Conservation (phyloP, 805 yeast genomes). For the Clavispora phyllophila region DNA sequence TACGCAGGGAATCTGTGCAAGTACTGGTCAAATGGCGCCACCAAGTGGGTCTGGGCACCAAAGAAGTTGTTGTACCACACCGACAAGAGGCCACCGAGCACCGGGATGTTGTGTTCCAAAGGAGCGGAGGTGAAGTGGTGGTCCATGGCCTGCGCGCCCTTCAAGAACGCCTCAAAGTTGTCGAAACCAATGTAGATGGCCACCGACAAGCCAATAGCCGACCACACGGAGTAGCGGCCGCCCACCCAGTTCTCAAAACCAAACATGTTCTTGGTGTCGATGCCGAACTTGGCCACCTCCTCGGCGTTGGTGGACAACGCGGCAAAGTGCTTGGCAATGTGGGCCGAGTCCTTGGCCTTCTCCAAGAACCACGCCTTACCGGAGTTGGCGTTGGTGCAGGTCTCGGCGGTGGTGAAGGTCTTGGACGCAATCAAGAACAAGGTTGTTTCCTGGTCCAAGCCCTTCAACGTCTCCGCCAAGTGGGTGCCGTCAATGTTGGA, state of each 20-base stretch:
- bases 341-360: slow-evolving; percentile 57
- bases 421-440: slow-evolving; percentile 90
- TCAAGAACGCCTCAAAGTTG: slow-evolving; percentile 84
- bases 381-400: slow-evolving; percentile 90
- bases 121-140: slow-evolving; percentile 82
- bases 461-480: slow-evolving; percentile 82
- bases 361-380: slow-evolving; percentile 93
- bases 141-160: slow-evolving; percentile 98
- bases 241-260: slow-evolving; percentile 99
- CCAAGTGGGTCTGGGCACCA: slow-evolving; percentile 97
- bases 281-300: slow-evolving; percentile 93
- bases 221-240: slow-evolving; percentile 99
- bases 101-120: slow-evolving; percentile 86
- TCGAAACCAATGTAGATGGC: slow-evolving; percentile 94
- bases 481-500: slow-evolving; percentile 99
- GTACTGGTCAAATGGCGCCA: slow-evolving; percentile 98
- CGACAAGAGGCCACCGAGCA: slow-evolving; percentile 85
- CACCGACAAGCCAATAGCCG: slow-evolving; percentile 94
- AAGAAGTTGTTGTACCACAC: slow-evolving; percentile 99
- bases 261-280: slow-evolving; percentile 96
- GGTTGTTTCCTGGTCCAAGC: slow-evolving; percentile 83
- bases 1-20: slow-evolving; percentile 99
- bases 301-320: slow-evolving; percentile 91
- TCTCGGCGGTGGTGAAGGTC: slow-evolving; percentile 99
- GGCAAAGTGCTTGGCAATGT: slow-evolving; percentile 95